A percentile compares a stretch with the other conserved stretches of the same genome.
Evolutionary conservation across 2,329 filamentous ascomycete species (phyloP).

Genomic region (Hymenoscyphus infarciens): DNA sequence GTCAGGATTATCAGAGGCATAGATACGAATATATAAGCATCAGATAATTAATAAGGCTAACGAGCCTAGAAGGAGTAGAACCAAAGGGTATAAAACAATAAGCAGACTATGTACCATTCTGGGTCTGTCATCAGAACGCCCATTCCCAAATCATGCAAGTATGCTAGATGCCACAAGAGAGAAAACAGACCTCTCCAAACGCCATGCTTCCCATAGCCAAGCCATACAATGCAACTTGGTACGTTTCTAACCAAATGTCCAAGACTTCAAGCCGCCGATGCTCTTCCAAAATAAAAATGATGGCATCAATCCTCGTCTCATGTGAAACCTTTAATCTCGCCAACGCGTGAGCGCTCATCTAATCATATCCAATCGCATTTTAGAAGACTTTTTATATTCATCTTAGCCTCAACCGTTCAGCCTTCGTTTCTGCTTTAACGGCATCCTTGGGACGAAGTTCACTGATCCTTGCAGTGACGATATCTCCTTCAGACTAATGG

Average conservation of each 20-base stretch:
- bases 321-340: neutral
- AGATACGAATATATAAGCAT: too few relatives aligned
- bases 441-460: constrained; percentile 32
- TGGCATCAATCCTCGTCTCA: neutral
- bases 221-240: neutral
- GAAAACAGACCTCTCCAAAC: constrained; percentile 7
- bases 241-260: neutral
- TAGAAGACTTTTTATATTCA: constrained; percentile 26
- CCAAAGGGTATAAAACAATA: constrained; percentile 10
- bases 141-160: constrained; percentile 9
- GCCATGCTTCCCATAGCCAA: constrained; percentile 6
- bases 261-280: constrained; percentile 3
- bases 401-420: constrained; percentile 24
- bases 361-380: neutral
- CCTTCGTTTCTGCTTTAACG: constrained; percentile 27
- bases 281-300: neutral
- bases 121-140: constrained; percentile 15
- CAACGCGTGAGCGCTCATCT: constrained; percentile 7
- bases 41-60: neutral
- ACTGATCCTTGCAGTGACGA: constrained; percentile 34
- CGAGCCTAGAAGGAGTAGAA: neutral
- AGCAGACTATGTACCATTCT: constrained; percentile 18
- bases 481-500: constrained; percentile 39
- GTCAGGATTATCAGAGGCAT: too few relatives aligned
- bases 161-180: constrained; percentile 20